phyloP scores from a whole-genome alignment of 2,329 filamentous ascomycete species.

The Alternaria incomplexa region DNA sequence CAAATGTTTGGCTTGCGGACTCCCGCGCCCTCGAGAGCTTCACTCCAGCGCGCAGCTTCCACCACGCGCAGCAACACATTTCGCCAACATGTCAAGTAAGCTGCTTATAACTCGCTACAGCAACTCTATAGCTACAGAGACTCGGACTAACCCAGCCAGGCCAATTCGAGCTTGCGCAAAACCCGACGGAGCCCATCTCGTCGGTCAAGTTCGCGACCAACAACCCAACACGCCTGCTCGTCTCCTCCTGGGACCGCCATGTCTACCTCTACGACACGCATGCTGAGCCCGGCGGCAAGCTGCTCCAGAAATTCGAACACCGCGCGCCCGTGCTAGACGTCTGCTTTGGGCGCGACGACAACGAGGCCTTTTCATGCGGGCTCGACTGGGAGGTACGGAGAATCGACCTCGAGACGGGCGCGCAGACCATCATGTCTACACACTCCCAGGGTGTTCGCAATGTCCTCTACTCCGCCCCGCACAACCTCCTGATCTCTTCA shows the following conservation, averaged over 20 bases:
- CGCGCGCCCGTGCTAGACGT: conserved; percentile 87
- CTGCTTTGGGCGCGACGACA: conserved; percentile 83
- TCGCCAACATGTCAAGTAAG: conserved; percentile 40
- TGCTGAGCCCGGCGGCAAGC: conserved; percentile 63
- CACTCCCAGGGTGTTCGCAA: conserved; percentile 82
- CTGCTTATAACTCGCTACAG: background rate
- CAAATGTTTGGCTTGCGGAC: conserved; percentile 20
- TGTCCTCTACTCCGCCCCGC: conserved; percentile 78
- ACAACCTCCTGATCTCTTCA: conserved; percentile 81
- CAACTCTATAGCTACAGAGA: background rate
- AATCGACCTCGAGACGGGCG: conserved; percentile 76
- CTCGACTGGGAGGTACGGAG: conserved; percentile 85
- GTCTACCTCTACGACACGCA: conserved; percentile 87
- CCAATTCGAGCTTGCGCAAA: conserved; percentile 82
- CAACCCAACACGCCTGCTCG: conserved; percentile 78
- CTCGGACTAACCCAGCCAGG: conserved; percentile 13
- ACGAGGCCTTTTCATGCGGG: conserved; percentile 84
- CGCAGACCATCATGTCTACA: conserved; percentile 76
- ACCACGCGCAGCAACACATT: conserved; percentile 3
- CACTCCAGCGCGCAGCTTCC: conserved; percentile 17
- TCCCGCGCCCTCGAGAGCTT: conserved; percentile 22
- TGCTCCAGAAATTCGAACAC: conserved; percentile 78
- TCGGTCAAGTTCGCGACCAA: conserved; percentile 82
- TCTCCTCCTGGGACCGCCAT: conserved; percentile 92
- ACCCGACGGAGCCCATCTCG: conserved; percentile 87